phyloP scores from a whole-genome alignment of 441 rosid species.

The Francoa sonchifolia region DNA sequence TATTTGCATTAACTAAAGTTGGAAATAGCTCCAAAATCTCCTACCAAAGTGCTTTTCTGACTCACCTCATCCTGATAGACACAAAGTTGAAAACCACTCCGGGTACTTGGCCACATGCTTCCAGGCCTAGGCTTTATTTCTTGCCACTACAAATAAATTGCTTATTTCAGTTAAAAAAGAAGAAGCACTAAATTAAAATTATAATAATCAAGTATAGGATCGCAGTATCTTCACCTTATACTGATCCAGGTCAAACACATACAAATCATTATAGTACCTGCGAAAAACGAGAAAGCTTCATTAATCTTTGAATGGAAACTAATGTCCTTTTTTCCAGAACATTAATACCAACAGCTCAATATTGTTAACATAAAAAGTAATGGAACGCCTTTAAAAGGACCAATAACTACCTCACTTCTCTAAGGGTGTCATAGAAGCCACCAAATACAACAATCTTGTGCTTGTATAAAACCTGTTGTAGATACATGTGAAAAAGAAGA shows the following conservation, averaged over 20 bases:
- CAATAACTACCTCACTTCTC: constrained; percentile 92
- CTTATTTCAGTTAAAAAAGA: constrained; percentile 9
- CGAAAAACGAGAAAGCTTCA: constrained; percentile 12
- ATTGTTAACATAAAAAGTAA: background rate
- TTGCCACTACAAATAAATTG: constrained; percentile 88
- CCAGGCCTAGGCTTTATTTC: constrained; percentile 93
- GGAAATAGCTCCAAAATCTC: no score
- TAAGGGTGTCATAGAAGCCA: constrained; percentile 94
- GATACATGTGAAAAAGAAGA: constrained; percentile 8
- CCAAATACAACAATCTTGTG: constrained; percentile 90
- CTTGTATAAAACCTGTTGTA: constrained; percentile 76
- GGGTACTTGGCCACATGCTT: constrained; percentile 86
- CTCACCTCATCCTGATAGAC: constrained; percentile 84
- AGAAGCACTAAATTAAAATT: background rate
- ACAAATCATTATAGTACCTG: constrained; percentile 81
- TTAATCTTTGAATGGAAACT: background rate
- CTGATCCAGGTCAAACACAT: constrained; percentile 76
- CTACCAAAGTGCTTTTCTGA: constrained; percentile 7
- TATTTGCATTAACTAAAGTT: no score
- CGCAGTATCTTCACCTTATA: constrained; percentile 51
- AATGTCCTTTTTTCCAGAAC: background rate
- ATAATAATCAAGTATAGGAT: constrained; percentile 3
- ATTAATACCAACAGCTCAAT: no score
- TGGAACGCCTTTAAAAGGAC: no score
- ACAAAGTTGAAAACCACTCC: constrained; percentile 89